Conservation (phyloP, 768 basidiomycete species). For the Botryobasidium botryosum region DNA sequence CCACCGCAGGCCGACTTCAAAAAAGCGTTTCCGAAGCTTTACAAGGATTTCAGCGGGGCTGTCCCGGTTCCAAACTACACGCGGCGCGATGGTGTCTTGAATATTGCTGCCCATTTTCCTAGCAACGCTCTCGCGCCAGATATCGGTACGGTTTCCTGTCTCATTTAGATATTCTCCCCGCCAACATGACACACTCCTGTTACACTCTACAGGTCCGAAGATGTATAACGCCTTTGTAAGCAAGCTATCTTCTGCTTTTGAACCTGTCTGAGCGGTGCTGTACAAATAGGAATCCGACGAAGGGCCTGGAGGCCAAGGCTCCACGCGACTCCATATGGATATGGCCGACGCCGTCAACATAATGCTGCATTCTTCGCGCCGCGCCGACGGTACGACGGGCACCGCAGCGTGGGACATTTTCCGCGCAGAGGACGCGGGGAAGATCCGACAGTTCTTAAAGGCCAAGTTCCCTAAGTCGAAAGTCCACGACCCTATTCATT, state of each 20-base stretch:
- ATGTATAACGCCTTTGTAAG: conserved; percentile 84
- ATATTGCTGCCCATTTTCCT: conserved; percentile 83
- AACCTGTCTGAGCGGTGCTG: too few species aligned
- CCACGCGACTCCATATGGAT: conserved; percentile 85
- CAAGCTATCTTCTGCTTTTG: too few species aligned
- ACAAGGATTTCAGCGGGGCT: conserved; percentile 63
- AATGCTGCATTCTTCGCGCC: conserved; percentile 55
- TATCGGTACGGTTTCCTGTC: conserved; percentile 34
- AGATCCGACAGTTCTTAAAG: conserved; percentile 56
- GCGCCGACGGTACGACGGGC: conserved; percentile 39
- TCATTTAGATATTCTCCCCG: conserved; percentile 14
- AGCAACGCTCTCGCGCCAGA: conserved; percentile 62
- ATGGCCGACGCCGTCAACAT: conserved; percentile 90
- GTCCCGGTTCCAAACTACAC: conserved; percentile 84
- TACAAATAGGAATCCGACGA: too few species aligned
- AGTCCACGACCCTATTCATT: conserved; percentile 67
- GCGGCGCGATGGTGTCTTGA: conserved; percentile 75
- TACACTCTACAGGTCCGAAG: conserved; percentile 66
- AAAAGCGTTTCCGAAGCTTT: conserved; percentile 65
- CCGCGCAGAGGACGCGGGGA: conserved; percentile 63
- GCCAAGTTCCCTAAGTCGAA: conserved; percentile 33
- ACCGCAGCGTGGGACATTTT: conserved; percentile 88
- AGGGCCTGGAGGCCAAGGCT: too few species aligned
- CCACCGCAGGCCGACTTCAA: conserved; percentile 78
- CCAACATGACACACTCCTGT: too few species aligned